Evolutionary conservation across 345 rosid genomes (phyloP).

Genomic region (Eucalyptus regnans): DNA sequence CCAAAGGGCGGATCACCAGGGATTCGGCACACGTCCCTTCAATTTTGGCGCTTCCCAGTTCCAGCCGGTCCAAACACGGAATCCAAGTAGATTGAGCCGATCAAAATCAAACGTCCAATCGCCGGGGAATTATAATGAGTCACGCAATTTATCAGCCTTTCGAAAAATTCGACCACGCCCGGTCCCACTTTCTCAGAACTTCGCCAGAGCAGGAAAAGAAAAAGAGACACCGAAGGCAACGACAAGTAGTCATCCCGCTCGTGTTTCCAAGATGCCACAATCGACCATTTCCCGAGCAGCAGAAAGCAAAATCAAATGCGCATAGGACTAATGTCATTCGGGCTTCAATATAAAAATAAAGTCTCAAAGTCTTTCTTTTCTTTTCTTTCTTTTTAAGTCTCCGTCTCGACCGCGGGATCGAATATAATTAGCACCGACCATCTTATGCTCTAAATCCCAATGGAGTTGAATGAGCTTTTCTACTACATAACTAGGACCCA

Average conservation of each 20-base stretch:
- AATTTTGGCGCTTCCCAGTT: not conserved
- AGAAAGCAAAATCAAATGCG: not conserved
- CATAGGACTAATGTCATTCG: not conserved
- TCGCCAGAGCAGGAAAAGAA: not conserved
- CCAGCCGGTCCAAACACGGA: not conserved
- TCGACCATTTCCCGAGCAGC: not conserved
- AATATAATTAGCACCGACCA: not conserved
- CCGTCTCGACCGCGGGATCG: not conserved
- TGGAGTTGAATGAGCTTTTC: not conserved
- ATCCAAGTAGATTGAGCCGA: not conserved
- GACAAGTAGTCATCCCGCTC: not conserved
- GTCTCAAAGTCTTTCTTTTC: not conserved
- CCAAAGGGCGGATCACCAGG: not conserved
- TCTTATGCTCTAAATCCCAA: not conserved
- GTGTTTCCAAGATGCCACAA: not conserved
- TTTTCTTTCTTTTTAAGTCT: not conserved
- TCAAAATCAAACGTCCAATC: not conserved
- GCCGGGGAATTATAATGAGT: not conserved
- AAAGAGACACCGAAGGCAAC: not conserved
- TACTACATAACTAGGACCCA: not conserved
- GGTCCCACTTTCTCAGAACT: not conserved
- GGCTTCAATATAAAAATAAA: not conserved
- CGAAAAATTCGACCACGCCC: not conserved
- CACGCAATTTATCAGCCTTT: not conserved
- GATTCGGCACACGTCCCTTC: not conserved